These are phyloP conservation scores for Hyaloscypha finlandica DNA, from an alignment of 495 filamentous ascomycete species.

Conservation along the genomic window DNA sequence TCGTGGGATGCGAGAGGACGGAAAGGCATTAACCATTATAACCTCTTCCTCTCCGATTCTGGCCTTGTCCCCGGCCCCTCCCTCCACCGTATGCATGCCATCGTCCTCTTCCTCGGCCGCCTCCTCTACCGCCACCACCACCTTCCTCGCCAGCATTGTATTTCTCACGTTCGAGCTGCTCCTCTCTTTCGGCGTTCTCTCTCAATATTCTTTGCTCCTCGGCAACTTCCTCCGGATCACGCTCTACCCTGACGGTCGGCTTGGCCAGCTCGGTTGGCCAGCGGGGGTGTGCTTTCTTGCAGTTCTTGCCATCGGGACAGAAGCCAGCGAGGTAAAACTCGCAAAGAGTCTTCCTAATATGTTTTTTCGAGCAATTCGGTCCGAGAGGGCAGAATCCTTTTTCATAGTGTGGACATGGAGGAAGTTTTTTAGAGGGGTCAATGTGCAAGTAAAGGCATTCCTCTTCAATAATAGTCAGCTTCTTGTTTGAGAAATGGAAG, in stretches of 20 bases:
- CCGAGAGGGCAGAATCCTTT: slow-evolving; percentile 94
- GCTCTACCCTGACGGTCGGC: slow-evolving; percentile 45
- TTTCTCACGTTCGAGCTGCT: slow-evolving; percentile 37
- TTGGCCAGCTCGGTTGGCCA: slow-evolving; percentile 76
- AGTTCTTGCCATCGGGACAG: slow-evolving; percentile 81
- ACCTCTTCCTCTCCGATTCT: slow-evolving; percentile 28
- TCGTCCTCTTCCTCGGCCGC: slow-evolving; percentile 30
- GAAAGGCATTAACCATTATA: slow-evolving; percentile 15
- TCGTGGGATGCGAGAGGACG: not conserved
- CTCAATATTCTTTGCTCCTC: slow-evolving; percentile 33
- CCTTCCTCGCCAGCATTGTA: slow-evolving; percentile 37
- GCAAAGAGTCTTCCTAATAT: slow-evolving; percentile 77
- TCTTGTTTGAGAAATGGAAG: not conserved
- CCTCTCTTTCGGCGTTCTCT: slow-evolving; percentile 40
- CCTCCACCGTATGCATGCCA: slow-evolving; percentile 28
- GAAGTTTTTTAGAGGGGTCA: slow-evolving; percentile 75
- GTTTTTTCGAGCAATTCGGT: slow-evolving; percentile 80
- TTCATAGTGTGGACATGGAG: slow-evolving; percentile 92
- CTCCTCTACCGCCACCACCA: slow-evolving; percentile 25
- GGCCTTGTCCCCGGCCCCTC: slow-evolving; percentile 13
- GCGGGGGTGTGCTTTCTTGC: slow-evolving; percentile 76
- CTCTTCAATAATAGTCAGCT: slow-evolving; percentile 46
- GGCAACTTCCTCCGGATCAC: slow-evolving; percentile 31
- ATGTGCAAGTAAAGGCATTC: slow-evolving; percentile 97
- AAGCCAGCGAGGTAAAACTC: slow-evolving; percentile 91